Conservation (phyloP, 164 flowering plant genomes). For the Akebia trifoliata region DNA sequence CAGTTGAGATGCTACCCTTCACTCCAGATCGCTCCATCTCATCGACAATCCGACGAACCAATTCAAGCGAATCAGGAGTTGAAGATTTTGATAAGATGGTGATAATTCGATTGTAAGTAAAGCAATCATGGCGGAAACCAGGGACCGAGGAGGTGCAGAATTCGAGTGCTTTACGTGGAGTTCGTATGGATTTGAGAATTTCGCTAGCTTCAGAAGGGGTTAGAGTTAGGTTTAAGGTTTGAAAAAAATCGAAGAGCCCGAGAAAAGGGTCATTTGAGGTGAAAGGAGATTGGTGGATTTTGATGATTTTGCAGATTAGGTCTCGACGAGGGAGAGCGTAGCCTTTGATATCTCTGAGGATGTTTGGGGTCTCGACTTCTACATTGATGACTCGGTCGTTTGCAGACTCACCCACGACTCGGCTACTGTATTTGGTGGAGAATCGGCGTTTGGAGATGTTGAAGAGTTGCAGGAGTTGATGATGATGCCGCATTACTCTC, state of each 20-base stretch:
- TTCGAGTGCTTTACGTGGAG: neutral
- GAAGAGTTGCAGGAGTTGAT: no score
- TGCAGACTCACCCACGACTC: slow-evolving; percentile 35
- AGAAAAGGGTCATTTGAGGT: slow-evolving; percentile 35
- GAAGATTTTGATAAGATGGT: no score
- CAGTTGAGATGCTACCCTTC: slow-evolving; percentile 68
- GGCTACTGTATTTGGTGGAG: slow-evolving; percentile 82
- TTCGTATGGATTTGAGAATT: slow-evolving; percentile 53
- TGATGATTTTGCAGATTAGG: slow-evolving; percentile 61
- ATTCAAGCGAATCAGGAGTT: no score
- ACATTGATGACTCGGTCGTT: slow-evolving; percentile 53
- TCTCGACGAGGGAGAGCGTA: slow-evolving; percentile 77
- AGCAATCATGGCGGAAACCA: slow-evolving; percentile 61
- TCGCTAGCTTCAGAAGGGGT: slow-evolving; percentile 75
- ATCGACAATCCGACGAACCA: no score
- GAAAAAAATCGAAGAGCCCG: slow-evolving; percentile 48
- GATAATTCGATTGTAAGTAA: slow-evolving; percentile 70
- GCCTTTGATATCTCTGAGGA: slow-evolving; percentile 55
- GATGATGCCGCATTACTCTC: no score
- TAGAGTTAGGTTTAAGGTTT: slow-evolving; percentile 43
- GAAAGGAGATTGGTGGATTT: slow-evolving; percentile 44
- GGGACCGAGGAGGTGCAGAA: slow-evolving; percentile 50
- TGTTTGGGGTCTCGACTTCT: slow-evolving; percentile 35
- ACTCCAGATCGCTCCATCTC: slow-evolving; percentile 53
- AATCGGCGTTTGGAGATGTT: slow-evolving; percentile 34